Evolutionary conservation across 345 rosid genomes (phyloP).

Genomic region (Firmiana major): DNA sequence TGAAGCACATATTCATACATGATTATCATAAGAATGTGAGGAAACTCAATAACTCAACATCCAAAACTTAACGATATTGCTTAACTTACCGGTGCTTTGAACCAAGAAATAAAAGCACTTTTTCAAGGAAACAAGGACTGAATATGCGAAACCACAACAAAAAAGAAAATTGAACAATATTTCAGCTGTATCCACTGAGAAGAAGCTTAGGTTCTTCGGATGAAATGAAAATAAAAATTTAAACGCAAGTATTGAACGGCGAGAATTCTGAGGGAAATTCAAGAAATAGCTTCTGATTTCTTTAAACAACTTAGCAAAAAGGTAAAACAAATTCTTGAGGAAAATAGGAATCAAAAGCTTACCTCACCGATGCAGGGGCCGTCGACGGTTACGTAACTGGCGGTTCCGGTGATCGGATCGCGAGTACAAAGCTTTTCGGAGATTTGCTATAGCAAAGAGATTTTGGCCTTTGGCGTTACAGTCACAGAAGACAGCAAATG

Average conservation of each 20-base stretch:
- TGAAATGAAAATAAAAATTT: neutral
- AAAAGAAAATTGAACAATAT: neutral
- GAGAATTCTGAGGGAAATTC: neutral
- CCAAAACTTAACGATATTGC: neutral
- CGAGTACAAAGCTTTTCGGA: neutral
- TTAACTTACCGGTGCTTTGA: neutral
- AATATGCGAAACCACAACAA: neutral
- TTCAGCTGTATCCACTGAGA: neutral
- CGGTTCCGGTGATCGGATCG: slow-evolving; percentile 5
- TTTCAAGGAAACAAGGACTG: neutral
- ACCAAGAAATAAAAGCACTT: neutral
- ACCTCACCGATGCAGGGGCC: neutral
- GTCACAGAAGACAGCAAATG: slow-evolving; percentile 3
- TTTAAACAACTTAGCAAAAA: neutral
- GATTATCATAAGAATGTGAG: neutral
- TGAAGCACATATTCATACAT: neutral
- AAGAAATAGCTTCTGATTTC: slow-evolving; percentile 1
- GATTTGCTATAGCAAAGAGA: neutral
- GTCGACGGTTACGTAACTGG: neutral
- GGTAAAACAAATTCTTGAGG: neutral
- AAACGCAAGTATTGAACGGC: neutral
- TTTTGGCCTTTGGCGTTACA: neutral
- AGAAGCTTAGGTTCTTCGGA: neutral
- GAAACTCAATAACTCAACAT: neutral
- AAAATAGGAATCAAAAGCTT: neutral